Conservation (phyloP, 345 rosid genomes). For the Mangifera indica region DNA sequence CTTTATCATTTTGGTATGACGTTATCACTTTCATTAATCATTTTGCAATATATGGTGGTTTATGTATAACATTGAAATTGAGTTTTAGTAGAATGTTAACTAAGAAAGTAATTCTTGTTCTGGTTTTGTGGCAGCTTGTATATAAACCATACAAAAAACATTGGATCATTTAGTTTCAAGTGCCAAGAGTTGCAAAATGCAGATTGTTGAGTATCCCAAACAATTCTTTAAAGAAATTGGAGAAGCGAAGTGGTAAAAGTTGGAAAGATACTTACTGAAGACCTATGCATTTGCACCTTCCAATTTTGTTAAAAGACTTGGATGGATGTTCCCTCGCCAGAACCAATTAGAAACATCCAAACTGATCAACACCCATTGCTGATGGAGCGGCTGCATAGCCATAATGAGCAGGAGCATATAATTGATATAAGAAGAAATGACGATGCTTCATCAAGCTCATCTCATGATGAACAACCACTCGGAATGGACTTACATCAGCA, state of each 20-base stretch:
- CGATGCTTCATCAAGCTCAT: conserved; percentile 50
- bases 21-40: neutral
- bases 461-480: conserved; percentile 36
- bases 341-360: conserved; percentile 32
- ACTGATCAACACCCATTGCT: conserved; percentile 59
- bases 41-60: neutral
- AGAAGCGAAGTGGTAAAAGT: neutral
- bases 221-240: conserved; percentile 5
- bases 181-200: conserved; percentile 16
- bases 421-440: conserved; percentile 50
- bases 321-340: conserved; percentile 58
- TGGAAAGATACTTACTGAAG: conserved; percentile 8
- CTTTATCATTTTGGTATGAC: neutral
- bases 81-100: neutral
- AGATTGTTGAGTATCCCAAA: neutral
- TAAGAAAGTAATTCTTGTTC: neutral
- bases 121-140: conserved; percentile 22
- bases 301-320: conserved; percentile 37
- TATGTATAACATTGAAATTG: neutral
- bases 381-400: conserved; percentile 50
- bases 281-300: conserved; percentile 28
- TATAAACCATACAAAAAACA: neutral
- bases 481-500: conserved; percentile 26
- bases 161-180: neutral
- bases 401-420: conserved; percentile 45